These are phyloP conservation scores for Colletotrichum endophyticum DNA, from an alignment of 2,329 filamentous ascomycete species.

Conservation along the genomic window DNA sequence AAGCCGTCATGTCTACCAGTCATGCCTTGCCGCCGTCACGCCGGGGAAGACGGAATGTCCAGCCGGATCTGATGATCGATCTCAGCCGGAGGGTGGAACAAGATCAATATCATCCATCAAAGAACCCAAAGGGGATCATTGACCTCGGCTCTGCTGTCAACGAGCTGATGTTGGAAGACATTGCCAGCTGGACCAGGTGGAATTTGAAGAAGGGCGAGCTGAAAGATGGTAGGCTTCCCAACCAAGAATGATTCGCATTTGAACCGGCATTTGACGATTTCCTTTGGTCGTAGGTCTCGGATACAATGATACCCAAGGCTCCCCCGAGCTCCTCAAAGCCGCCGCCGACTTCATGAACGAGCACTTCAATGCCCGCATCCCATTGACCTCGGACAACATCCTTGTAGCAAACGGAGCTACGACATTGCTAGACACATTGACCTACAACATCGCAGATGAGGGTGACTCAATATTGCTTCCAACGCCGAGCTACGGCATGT, in stretches of 20 bases:
- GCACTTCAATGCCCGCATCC: not conserved
- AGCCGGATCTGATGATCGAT: not conserved
- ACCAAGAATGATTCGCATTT: not conserved
- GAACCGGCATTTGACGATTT: not conserved
- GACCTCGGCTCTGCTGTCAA: slow-evolving; percentile 5
- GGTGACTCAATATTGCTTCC: not conserved
- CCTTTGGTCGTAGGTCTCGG: not conserved
- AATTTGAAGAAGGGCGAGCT: not conserved
- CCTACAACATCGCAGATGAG: not conserved
- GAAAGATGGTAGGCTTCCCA: not conserved
- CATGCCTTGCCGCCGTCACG: not conserved
- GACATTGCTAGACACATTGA: not conserved
- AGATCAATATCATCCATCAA: not conserved
- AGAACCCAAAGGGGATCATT: not conserved
- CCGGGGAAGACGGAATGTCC: not conserved
- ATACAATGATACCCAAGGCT: not conserved
- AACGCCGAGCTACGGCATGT: not conserved
- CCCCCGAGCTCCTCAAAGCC: not conserved
- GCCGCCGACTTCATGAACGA: slow-evolving; percentile 4
- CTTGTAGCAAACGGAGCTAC: not conserved
- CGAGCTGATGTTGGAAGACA: slow-evolving; percentile 4
- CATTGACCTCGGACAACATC: not conserved
- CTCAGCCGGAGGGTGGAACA: not conserved
- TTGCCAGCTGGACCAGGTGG: not conserved
- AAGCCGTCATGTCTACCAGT: not conserved